A percentile compares a stretch with the other conserved stretches of the same genome.
Conservation (phyloP, 345 rosid species). For the Schrenkiella parvula region DNA sequence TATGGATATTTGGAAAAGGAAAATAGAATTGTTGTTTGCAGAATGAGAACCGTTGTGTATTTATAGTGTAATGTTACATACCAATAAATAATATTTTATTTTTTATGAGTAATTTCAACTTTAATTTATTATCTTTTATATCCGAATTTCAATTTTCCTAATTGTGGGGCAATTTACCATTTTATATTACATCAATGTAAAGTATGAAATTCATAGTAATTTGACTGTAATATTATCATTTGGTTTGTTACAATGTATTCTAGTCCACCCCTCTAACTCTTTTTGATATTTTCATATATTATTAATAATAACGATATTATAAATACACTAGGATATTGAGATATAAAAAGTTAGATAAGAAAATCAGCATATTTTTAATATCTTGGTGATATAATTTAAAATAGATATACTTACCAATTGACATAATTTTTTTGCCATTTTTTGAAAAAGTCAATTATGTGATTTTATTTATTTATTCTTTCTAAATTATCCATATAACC, state of each 20-base stretch:
- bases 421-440: too few species aligned
- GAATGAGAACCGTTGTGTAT: not conserved
- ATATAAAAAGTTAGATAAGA: too few species aligned
- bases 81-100: not conserved
- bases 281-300: too few species aligned
- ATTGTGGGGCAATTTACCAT: not conserved
- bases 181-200: not conserved
- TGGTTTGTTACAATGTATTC: slow-evolving; percentile 13
- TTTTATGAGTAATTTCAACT: not conserved
- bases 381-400: too few species aligned
- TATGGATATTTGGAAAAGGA: not conserved
- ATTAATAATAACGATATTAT: too few species aligned
- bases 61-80: not conserved
- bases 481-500: too few species aligned
- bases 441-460: too few species aligned
- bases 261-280: slow-evolving; percentile 6
- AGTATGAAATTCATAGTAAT: slow-evolving; percentile 1
- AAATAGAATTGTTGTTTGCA: not conserved
- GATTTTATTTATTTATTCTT: too few species aligned
- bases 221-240: slow-evolving; percentile 1
- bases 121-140: not conserved
- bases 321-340: too few species aligned
- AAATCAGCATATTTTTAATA: too few species aligned
- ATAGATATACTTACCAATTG: too few species aligned
- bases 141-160: not conserved